A percentile compares a stretch with the other conserved stretches of the same genome.
Evolutionary conservation across 208 protist genomes (phyloP).

Genomic region (Crithidia bombi): DNA sequence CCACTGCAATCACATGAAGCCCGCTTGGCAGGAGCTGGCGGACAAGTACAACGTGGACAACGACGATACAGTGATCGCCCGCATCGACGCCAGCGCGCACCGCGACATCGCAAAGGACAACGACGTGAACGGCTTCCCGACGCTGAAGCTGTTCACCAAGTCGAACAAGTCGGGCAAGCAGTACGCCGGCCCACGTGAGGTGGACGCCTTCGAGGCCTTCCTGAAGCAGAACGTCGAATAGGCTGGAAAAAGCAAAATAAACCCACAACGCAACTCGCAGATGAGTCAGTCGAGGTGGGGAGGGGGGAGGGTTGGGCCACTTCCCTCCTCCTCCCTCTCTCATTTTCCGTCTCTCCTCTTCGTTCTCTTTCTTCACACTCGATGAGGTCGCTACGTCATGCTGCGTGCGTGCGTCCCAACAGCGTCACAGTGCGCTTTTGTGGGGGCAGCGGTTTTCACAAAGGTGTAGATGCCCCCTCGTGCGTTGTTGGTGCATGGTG

Average conservation of each 20-base stretch:
- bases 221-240: slow-evolving; percentile 37
- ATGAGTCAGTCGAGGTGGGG: too few relatives aligned
- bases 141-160: slow-evolving; percentile 89
- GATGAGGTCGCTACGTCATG: too few relatives aligned
- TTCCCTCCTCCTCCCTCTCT: not conserved
- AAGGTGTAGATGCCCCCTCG: too few relatives aligned
- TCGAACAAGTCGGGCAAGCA: slow-evolving; percentile 63
- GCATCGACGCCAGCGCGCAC: slow-evolving; percentile 69
- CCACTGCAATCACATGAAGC: slow-evolving; percentile 95
- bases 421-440: too few relatives aligned
- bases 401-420: too few relatives aligned
- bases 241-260: not conserved
- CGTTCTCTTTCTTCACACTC: slow-evolving; percentile 17
- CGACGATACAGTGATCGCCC: slow-evolving; percentile 75
- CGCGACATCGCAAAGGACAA: slow-evolving; percentile 52
- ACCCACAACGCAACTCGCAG: not conserved
- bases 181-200: slow-evolving; percentile 70
- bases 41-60: slow-evolving; percentile 42
- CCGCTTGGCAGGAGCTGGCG: slow-evolving; percentile 80
- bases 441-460: too few relatives aligned
- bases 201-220: slow-evolving; percentile 52
- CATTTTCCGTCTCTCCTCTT: slow-evolving; percentile 1
- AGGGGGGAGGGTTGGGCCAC: not conserved
- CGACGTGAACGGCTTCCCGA: slow-evolving; percentile 84
- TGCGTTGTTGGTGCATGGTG: too few relatives aligned